These are phyloP conservation scores for Trichoderma reesei DNA, from an alignment of 495 filamentous ascomycete species.

Conservation along the genomic window DNA sequence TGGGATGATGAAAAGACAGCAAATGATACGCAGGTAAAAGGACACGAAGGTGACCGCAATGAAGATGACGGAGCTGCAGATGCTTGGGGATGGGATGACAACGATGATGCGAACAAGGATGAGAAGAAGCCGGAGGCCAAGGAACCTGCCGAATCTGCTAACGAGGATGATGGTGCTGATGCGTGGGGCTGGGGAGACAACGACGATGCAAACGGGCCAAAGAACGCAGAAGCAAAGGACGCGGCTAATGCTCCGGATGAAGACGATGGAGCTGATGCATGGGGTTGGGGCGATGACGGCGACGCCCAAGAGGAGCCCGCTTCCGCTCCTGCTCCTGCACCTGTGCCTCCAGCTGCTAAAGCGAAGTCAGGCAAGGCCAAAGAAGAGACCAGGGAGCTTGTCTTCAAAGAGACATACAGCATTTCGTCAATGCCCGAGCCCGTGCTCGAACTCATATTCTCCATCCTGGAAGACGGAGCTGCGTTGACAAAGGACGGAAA, in stretches of 20 bases:
- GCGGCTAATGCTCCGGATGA: slow-evolving; percentile 16
- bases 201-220: slow-evolving; percentile 23
- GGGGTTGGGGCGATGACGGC: slow-evolving; percentile 49
- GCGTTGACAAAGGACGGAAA: slow-evolving; percentile 42
- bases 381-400: slow-evolving; percentile 43
- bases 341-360: not conserved
- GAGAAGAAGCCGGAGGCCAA: not conserved
- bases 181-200: slow-evolving; percentile 55
- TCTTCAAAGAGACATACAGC: slow-evolving; percentile 75
- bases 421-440: slow-evolving; percentile 76
- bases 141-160: slow-evolving; percentile 12
- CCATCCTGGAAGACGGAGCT: slow-evolving; percentile 61
- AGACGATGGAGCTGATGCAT: slow-evolving; percentile 46
- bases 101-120: slow-evolving; percentile 17
- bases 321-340: not conserved
- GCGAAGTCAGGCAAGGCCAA: slow-evolving; percentile 13
- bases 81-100: slow-evolving; percentile 27
- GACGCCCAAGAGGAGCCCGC: not conserved
- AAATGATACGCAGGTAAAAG: not conserved
- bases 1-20: slow-evolving; percentile 50
- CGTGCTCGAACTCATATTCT: slow-evolving; percentile 58
- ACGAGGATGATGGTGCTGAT: slow-evolving; percentile 41
- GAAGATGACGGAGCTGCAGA: slow-evolving; percentile 17
- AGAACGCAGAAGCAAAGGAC: slow-evolving; percentile 15
- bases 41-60: slow-evolving; percentile 13